Evolutionary conservation across 495 filamentous ascomycete species (phyloP), one percentile per base, ranked within the genome.

Genomic region (Trichocladium antarcticum): DNA sequence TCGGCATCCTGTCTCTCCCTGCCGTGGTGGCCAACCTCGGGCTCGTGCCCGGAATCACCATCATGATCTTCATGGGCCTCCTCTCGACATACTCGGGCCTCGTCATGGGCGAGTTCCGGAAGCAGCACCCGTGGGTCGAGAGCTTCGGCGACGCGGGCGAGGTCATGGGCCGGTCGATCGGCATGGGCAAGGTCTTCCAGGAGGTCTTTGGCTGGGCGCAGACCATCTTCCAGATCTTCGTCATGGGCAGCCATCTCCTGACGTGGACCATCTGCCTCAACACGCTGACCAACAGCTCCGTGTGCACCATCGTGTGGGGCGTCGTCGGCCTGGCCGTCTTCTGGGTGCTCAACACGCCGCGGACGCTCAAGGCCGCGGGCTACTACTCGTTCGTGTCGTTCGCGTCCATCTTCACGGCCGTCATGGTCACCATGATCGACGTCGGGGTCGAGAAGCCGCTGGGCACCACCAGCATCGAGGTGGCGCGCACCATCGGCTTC

Each of bases 371-470:
- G n/a, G 47, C 48, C 12, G 53, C 53, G 0, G 45, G 53, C 32
- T 51, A 51, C 53, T 56, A 56, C 48, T 50, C 53, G 27, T 56
- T 51, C 43, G 47, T 29, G 29, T 56, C 53, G 4, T 56, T 56
- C 53, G 47, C 48, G 15, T 56, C 53, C 43, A 42, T 56, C 29
- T 56, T 56, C 43, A 48, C 44, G 17, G 53, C 53, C 36, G 53
- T 56, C 49, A 37, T 56, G 53, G 21, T 56, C 12, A 56, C 53
- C 48, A 56, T 56, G 53, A 49, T 56, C 40, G 53, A 56, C 27
- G 53, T 56, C 17, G 53, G 48, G 39, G 51, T 56, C 27, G 53
- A 56, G 36, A 56, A 51, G 21, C 53, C 53, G 14, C 48, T 56
- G 32, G 53, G 53, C 22, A 39, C 19, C 6, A 51, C 44, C 19